A percentile compares a stretch with the other conserved stretches of the same genome.
These are phyloP conservation scores for Brasenia schreberi DNA, from an alignment of 164 flowering plant genomes.

Conservation along the genomic window DNA sequence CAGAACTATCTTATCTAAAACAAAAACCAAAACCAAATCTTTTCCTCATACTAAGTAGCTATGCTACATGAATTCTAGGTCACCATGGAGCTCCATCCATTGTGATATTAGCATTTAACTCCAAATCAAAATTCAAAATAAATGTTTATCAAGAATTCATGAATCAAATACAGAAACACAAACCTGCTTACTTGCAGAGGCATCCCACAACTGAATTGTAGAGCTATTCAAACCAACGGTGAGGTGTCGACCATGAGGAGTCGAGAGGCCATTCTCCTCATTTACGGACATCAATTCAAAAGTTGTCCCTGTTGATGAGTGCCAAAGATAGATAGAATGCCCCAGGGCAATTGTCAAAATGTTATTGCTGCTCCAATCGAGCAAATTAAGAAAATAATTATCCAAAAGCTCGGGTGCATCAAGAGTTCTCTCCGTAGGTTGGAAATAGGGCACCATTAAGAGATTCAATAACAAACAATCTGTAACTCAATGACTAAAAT, in stretches of 20 bases:
- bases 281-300: constrained; percentile 36
- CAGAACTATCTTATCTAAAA: too few species aligned
- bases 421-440: constrained; percentile 52
- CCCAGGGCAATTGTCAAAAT: constrained; percentile 51
- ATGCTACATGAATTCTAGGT: too few species aligned
- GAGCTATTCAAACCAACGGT: constrained; percentile 47
- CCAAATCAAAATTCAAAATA: too few species aligned
- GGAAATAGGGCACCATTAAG: constrained; percentile 1
- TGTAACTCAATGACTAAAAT: too few species aligned
- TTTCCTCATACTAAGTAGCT: too few species aligned
- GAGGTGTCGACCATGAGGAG: constrained; percentile 49
- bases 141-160: too few species aligned
- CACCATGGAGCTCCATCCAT: too few species aligned
- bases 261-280: constrained; percentile 52
- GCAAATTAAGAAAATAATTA: constrained; percentile 49
- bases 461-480: not conserved
- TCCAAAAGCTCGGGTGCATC: constrained; percentile 57
- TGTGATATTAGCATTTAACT: too few species aligned
- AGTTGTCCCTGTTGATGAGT: constrained; percentile 34
- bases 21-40: too few species aligned
- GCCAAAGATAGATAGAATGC: constrained; percentile 43
- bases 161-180: not conserved
- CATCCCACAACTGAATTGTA: constrained; percentile 52
- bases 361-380: constrained; percentile 55
- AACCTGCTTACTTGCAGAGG: constrained; percentile 15